Evolutionary conservation across 2,329 filamentous ascomycete species (phyloP), one percentile per base, ranked within the genome.

Genomic region (Coniosporium tulheliwenetii): DNA sequence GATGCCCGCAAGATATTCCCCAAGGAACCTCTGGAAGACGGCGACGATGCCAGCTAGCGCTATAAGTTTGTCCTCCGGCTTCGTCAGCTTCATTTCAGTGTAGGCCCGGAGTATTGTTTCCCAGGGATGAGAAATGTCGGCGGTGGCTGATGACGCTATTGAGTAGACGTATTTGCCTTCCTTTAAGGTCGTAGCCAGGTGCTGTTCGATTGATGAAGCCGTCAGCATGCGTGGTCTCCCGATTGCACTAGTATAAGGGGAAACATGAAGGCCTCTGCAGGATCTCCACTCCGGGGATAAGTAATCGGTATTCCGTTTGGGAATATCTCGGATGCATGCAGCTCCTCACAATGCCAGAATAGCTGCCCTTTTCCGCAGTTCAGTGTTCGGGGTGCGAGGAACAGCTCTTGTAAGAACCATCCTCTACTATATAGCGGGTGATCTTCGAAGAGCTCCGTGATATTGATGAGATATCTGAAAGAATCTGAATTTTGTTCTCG

Each of bases 331-430:
- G 13, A 30, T 7, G 42, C 42, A 10, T 5, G 13, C 10, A n/a
- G 4, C 36, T 40, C 5, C 10, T n/a, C 7, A 42, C 45, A 48
- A 30, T 45, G 45, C 42, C 39, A 48, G 9, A 45, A 26, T 4
- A 48, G 8, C 32, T 48, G 45, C 29, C 38, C 30, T 2, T 9
- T 2, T 9, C 35, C 36, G 14, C 41, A 47, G 39, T 43, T 26
- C 8, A 48, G 29, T 2, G 38, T 36, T 9, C 46, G 38, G 12
- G 45, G 43, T 10, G 46, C 38, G 30, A 48, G 39, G 10, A 43
- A 32, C 8, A 42, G 40, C 43, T 48, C 46, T 26, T 48, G 46
- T n/a, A 47, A 26, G 10, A 42, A 43, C 46, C 45, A 48, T 8
- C 32, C 46, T 30, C 45, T 39, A 7, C 14, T n/a, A 14, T 36